phyloP scores from a whole-genome alignment of 2,329 filamentous ascomycete genomes.

The Orbilia oligospora region DNA sequence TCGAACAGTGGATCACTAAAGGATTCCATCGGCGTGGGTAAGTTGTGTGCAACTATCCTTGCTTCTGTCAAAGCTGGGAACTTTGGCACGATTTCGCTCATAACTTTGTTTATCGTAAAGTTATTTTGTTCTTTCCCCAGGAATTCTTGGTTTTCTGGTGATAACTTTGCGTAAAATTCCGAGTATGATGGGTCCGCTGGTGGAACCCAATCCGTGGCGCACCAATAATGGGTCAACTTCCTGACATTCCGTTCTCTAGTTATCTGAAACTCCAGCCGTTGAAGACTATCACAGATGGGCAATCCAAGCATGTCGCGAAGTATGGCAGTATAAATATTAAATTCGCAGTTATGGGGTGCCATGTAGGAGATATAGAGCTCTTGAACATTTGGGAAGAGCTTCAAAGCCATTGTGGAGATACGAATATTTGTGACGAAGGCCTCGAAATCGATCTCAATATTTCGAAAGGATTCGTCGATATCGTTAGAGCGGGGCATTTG shows the following conservation, averaged over 20 bases:
- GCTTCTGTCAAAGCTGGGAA: slow-evolving; percentile 9
- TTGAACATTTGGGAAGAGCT: slow-evolving; percentile 2
- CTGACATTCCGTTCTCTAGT: slow-evolving; percentile 5
- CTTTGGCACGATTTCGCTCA: slow-evolving; percentile 2
- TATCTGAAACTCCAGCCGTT: slow-evolving; percentile 13
- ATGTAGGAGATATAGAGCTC: slow-evolving; percentile 15
- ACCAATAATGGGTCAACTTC: slow-evolving; percentile 17
- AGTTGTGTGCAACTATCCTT: slow-evolving; percentile 16
- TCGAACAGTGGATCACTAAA: not conserved
- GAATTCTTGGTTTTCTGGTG: slow-evolving; percentile 16
- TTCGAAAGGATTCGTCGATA: slow-evolving; percentile 13
- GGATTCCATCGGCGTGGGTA: not conserved
- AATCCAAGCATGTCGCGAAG: slow-evolving; percentile 7
- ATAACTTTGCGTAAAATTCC: slow-evolving; percentile 15
- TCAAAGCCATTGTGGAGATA: not conserved
- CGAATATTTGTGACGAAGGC: slow-evolving; percentile 5
- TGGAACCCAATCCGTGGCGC: slow-evolving; percentile 12
- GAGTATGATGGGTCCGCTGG: not conserved
- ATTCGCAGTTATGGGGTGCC: slow-evolving; percentile 15
- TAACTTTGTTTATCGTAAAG: slow-evolving; percentile 2
- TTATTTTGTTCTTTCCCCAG: slow-evolving; percentile 16
- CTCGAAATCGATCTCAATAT: slow-evolving; percentile 11
- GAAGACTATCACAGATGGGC: slow-evolving; percentile 4
- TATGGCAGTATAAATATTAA: slow-evolving; percentile 23
- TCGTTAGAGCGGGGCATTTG: slow-evolving; percentile 18